Conservation (phyloP, 140 eudicot genomes). For the Senecio squalidus region DNA sequence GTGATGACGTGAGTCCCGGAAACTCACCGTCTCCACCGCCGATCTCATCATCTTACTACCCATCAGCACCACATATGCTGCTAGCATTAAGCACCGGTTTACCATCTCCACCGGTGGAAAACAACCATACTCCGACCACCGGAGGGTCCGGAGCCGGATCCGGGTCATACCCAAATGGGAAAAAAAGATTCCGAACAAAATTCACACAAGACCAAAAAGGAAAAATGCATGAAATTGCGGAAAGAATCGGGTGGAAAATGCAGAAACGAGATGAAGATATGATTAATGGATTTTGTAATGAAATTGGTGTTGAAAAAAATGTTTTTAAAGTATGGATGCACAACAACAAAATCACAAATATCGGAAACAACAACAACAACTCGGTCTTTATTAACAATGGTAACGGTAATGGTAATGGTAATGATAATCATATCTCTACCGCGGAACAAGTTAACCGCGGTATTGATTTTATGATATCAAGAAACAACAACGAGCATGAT, state of each 20-base stretch:
- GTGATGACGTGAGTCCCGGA: too few species aligned
- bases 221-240: conserved; percentile 62
- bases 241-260: conserved; percentile 68
- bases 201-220: conserved; percentile 60
- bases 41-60: conserved; percentile 18
- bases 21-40: conserved; percentile 22
- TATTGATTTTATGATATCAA: conserved; percentile 17
- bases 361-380: too few species aligned
- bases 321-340: conserved; percentile 90
- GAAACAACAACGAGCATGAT: conserved; percentile 18
- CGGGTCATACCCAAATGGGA: neutral
- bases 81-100: neutral
- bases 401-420: neutral
- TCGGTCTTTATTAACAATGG: neutral
- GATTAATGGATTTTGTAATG: conserved; percentile 35
- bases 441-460: too few species aligned
- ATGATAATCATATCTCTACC: neutral
- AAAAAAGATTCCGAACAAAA: conserved; percentile 54
- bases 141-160: conserved; percentile 25
- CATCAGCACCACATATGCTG: conserved; percentile 14
- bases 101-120: neutral
- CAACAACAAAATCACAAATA: conserved; percentile 14
- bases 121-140: neutral
- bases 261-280: conserved; percentile 45
- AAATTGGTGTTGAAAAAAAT: conserved; percentile 51